phyloP scores from a whole-genome alignment of 1,139 yeast genomes.

The Yamadazyma triangularis region DNA sequence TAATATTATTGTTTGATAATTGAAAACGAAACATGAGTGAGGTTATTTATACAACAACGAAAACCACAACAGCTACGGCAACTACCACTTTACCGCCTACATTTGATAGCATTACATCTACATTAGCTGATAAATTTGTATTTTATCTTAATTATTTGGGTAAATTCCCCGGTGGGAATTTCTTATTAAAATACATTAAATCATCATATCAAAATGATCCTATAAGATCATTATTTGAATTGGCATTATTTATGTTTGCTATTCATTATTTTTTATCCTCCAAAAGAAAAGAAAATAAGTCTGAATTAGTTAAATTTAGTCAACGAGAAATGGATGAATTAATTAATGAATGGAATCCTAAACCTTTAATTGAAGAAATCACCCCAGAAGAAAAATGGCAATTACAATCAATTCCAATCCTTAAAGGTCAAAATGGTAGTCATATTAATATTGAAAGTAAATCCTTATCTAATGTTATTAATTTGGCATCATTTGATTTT shows the following conservation, averaged over 20 bases:
- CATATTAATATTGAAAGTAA: conserved; percentile 33
- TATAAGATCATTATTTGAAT: conserved; percentile 77
- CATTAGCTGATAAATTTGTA: conserved; percentile 33
- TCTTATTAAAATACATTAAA: conserved; percentile 69
- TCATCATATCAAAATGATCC: conserved; percentile 97
- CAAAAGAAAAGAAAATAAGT: conserved; percentile 74
- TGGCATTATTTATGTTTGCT: conserved; percentile 77
- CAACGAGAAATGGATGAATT: conserved; percentile 75
- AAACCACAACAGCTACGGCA: conserved; percentile 22
- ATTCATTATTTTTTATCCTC: conserved; percentile 78
- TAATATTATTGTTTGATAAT: too few relatives aligned
- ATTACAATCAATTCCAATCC: conserved; percentile 56
- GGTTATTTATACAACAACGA: conserved; percentile 14
- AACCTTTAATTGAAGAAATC: conserved; percentile 62
- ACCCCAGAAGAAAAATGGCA: conserved; percentile 56
- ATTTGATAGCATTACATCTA: conserved; percentile 32
- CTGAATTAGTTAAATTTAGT: conserved; percentile 62
- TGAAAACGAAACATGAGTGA: too few relatives aligned
- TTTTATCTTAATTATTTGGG: conserved; percentile 33
- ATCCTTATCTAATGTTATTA: conserved; percentile 34
- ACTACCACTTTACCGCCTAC: conserved; percentile 34
- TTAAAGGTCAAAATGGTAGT: conserved; percentile 55
- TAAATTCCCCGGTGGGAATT: conserved; percentile 75
- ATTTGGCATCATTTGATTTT: conserved; percentile 63
- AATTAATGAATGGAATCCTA: conserved; percentile 89